Conservation (phyloP, 352 stramenopile species). For the Phytophthora citrophthora region DNA sequence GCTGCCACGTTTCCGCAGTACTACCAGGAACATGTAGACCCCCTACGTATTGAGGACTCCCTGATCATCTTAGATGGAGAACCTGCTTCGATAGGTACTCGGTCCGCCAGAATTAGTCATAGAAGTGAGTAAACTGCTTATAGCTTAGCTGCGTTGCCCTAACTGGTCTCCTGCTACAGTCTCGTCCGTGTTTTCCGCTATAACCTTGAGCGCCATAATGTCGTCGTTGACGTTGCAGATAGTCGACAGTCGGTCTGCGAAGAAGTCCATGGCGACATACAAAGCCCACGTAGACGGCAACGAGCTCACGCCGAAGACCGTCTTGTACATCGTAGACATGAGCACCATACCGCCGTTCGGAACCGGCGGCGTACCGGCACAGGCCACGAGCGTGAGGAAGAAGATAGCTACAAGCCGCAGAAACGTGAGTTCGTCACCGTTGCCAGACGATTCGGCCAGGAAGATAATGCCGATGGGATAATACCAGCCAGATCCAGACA, state of each 20-base stretch:
- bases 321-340: constrained; percentile 74
- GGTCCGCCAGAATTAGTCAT: no score
- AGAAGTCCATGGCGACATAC: constrained; percentile 68
- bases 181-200: constrained; percentile 76
- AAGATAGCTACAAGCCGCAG: constrained; percentile 56
- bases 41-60: no score
- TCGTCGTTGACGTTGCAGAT: constrained; percentile 85
- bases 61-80: no score
- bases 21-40: no score
- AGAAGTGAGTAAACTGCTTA: no score
- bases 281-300: constrained; percentile 63
- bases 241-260: constrained; percentile 69
- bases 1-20: no score
- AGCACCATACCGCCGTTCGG: constrained; percentile 55
- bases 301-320: constrained; percentile 52
- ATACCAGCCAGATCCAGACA: constrained; percentile 64
- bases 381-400: constrained; percentile 62
- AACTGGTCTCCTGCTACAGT: constrained; percentile 65
- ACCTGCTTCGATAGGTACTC: no score
- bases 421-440: constrained; percentile 56
- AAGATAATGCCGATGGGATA: constrained; percentile 69
- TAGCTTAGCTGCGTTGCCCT: constrained; percentile 52
- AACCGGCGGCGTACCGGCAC: constrained; percentile 58
- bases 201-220: constrained; percentile 79
- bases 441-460: constrained; percentile 65